Conservation (phyloP, 2,329 filamentous ascomycete species). For the Pseudonectria foliicola region DNA sequence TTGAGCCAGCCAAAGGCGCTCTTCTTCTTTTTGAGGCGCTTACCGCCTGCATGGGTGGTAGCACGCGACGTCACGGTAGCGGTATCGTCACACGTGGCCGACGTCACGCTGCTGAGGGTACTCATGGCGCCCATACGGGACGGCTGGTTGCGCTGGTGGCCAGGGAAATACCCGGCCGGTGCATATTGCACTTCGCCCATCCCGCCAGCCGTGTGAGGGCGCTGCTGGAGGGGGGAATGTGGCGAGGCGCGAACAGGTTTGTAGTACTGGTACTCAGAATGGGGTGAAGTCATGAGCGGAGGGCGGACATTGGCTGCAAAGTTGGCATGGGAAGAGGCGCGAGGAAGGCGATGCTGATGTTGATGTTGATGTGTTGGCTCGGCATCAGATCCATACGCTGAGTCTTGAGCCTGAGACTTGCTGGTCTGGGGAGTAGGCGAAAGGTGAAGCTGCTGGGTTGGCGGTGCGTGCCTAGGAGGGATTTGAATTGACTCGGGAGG, state of each 20-base stretch:
- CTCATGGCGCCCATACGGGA: conserved; percentile 49
- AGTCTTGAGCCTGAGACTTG: conserved; percentile 31
- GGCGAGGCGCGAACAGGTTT: conserved; percentile 56
- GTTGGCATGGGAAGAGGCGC: conserved; percentile 28
- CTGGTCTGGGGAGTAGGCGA: conserved; percentile 27
- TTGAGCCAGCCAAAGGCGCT: conserved; percentile 63
- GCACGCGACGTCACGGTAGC: conserved; percentile 20
- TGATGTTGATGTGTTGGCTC: conserved; percentile 27
- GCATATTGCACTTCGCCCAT: conserved; percentile 18
- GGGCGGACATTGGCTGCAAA: conserved; percentile 18
- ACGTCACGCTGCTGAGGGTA: conserved; percentile 48
- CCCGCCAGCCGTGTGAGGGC: conserved; percentile 45
- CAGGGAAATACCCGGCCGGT: conserved; percentile 27
- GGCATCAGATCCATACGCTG: conserved; percentile 41
- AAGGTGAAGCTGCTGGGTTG: conserved; percentile 17
- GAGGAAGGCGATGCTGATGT: conserved; percentile 20
- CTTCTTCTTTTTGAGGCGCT: conserved; percentile 56
- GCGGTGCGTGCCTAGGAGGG: conserved; percentile 29
- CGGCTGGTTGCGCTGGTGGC: conserved; percentile 41
- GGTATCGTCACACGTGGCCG: conserved; percentile 36
- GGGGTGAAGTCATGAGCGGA: conserved; percentile 25
- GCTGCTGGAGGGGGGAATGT: conserved; percentile 55
- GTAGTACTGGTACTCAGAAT: conserved; percentile 40
- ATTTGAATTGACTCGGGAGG: conserved; percentile 49
- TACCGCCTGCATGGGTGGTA: conserved; percentile 25